A percentile compares a stretch with the other conserved stretches of the same genome.
These are phyloP conservation scores for Citropsis articulata DNA, from an alignment of 345 rosid species.

Conservation along the genomic window DNA sequence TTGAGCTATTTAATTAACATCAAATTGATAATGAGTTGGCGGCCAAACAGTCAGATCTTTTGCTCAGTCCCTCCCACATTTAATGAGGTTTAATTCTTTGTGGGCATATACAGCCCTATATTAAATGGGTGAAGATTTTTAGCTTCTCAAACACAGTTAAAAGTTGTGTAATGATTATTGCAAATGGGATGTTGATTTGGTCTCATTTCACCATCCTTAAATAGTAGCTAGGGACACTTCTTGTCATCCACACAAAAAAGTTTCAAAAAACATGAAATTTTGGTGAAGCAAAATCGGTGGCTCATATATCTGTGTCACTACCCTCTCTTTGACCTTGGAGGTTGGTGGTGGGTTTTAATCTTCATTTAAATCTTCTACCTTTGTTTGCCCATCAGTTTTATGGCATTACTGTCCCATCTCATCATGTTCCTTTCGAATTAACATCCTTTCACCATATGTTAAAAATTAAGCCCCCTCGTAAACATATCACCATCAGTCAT, in stretches of 20 bases:
- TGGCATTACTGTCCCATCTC: slow-evolving; percentile 1
- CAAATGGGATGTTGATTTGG: background rate
- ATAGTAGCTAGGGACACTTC: slow-evolving; percentile 12
- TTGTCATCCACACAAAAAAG: slow-evolving; percentile 27
- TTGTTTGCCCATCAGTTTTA: background rate
- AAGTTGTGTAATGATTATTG: slow-evolving; percentile 6
- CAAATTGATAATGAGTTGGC: background rate
- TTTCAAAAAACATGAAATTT: background rate
- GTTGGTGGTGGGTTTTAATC: slow-evolving; percentile 30
- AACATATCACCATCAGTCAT: too few species aligned
- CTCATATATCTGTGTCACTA: background rate
- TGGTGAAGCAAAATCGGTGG: slow-evolving; percentile 26
- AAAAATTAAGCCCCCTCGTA: too few species aligned
- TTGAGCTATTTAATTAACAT: too few species aligned
- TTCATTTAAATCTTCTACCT: slow-evolving; percentile 1
- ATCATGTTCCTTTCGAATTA: background rate
- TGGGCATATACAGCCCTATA: too few species aligned
- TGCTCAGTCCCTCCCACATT: background rate
- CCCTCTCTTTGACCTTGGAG: background rate
- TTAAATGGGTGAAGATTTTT: too few species aligned
- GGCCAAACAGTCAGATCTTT: background rate
- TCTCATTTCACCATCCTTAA: background rate
- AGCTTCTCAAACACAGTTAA: too few species aligned
- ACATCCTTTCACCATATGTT: background rate
- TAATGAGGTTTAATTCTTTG: background rate